Conservation (phyloP, 139 green algal species). For the Closterium sp. region DNA sequence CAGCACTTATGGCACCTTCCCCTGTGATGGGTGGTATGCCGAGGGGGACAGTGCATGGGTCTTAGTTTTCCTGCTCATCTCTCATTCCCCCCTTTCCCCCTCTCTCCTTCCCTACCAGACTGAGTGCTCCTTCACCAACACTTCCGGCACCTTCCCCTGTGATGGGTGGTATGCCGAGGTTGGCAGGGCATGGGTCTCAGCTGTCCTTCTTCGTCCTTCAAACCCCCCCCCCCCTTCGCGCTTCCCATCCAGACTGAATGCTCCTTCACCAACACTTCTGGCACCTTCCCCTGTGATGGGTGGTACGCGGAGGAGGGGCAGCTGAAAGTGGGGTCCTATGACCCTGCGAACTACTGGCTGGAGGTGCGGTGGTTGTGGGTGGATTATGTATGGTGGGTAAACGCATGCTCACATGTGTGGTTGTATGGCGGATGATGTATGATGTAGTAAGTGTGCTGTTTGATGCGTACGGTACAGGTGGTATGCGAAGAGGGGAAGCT, state of each 20-base stretch:
- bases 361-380: background rate
- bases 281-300: background rate
- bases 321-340: constrained; percentile 17
- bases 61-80: too few species aligned
- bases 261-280: background rate
- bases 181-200: background rate
- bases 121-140: background rate
- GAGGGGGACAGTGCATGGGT: too few species aligned
- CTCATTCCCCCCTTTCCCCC: too few species aligned
- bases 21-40: background rate
- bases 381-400: too few species aligned
- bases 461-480: too few species aligned
- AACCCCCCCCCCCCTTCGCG: background rate
- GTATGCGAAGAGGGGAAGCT: too few species aligned
- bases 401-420: too few species aligned
- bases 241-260: background rate
- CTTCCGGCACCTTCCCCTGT: too few species aligned
- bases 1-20: background rate
- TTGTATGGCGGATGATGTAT: too few species aligned
- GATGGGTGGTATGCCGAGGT: background rate
- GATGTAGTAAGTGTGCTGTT: too few species aligned
- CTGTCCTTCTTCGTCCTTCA: background rate
- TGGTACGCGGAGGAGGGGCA: constrained; percentile 1
- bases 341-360: constrained; percentile 2
- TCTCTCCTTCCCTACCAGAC: background rate